A percentile compares a stretch with the other conserved stretches of the same genome.
These are phyloP conservation scores for Chenopodium formosanum DNA, from an alignment of 148 eudicot species.

Conservation along the genomic window DNA sequence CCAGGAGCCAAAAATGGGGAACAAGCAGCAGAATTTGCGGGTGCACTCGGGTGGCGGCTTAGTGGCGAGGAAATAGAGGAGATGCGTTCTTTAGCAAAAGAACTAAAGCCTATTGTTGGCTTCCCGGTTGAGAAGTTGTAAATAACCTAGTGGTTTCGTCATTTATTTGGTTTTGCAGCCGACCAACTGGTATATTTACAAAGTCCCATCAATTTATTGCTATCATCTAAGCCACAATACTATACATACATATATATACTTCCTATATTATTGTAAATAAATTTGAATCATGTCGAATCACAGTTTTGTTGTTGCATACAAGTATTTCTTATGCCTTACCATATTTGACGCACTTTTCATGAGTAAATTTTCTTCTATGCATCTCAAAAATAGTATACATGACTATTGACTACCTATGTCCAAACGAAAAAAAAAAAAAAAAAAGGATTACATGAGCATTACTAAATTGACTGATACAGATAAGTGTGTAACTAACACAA, in stretches of 20 bases:
- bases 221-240: not conserved
- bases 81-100: constrained; percentile 75
- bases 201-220: not conserved
- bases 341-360: no score
- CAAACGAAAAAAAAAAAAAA: no score
- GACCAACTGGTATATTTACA: no score
- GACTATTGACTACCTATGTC: no score
- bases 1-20: constrained; percentile 92
- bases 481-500: no score
- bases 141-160: not conserved
- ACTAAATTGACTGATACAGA: no score
- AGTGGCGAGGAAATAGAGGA: constrained; percentile 58
- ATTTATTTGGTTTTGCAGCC: not conserved
- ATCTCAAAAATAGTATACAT: no score
- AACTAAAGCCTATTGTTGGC: constrained; percentile 58
- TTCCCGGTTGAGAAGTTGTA: constrained; percentile 83
- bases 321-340: not conserved
- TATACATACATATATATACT: no score
- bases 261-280: not conserved
- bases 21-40: constrained; percentile 82
- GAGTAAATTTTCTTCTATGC: no score
- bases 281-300: no score
- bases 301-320: not conserved
- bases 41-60: constrained; percentile 83
- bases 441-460: no score